Evolutionary conservation across 306 rosid species (phyloP), one percentile per base, ranked within the genome.

Genomic region (Rosa multiflora): DNA sequence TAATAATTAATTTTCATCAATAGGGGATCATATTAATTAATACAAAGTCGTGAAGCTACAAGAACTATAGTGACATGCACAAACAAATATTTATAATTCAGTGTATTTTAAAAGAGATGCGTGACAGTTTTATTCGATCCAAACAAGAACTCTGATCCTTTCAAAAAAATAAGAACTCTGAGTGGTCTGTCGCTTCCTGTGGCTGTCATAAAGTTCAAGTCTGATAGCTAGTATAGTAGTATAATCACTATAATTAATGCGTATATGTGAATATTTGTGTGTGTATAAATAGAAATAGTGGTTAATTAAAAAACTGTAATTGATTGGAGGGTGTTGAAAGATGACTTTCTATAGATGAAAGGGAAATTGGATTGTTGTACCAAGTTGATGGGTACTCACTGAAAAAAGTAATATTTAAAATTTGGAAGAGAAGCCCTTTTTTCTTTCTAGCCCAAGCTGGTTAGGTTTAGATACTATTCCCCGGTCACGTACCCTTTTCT

Each of bases 391-490:
- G 67, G n/a, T 32, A 32, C 37, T 75, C 21, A 40, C 43, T 75
- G 70, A 26, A 75, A 59, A 67, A 67, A 67, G 71, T 67, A 67
- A 37, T 37, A 18, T 63, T 13, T 29, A 66, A 68, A 26, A 61
- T n/a, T 23, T 43, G 55, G 56, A 43, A 44, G 23, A 62, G 37
- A 35, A 5, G 17, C 23, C 3, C 20, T 49, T 49, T 26, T 32
- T 35, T 66, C 35, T 64, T 49, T 32, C 2, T 15, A 46, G 71
- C 48, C 69, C 44, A 39, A 39, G 29, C 69, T 64, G 49, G 83
- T 76, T 74, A 69, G 86, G 80, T 79, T 49, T 12, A 5, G 70
- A 61, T 46, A 74, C 80, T 74, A 52, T 70, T 74, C 76, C 49
- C 74, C n/a, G 64, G 80, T 83, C 80, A 79, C 6, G 48, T 42